These are phyloP conservation scores for Hirschioporus abietinus DNA, from an alignment of 768 basidiomycete species.

Conservation along the genomic window DNA sequence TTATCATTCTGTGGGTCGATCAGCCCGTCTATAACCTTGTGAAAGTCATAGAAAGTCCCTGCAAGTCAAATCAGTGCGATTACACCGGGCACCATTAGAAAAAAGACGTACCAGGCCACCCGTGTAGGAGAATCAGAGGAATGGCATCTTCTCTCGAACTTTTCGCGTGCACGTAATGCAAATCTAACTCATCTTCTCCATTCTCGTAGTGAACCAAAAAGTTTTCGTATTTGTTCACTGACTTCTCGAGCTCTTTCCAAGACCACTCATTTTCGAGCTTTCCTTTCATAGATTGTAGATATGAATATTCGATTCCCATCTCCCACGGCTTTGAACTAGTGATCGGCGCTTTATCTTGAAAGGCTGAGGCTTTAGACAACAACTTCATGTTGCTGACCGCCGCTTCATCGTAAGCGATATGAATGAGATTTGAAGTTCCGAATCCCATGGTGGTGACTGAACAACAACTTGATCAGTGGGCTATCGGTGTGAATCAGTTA, in stretches of 20 bases:
- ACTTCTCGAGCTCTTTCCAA: conserved; percentile 7
- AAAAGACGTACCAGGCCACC: conserved; percentile 13
- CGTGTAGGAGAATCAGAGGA: conserved; percentile 14
- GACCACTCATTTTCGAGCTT: conserved; percentile 11
- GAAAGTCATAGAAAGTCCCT: conserved; percentile 18
- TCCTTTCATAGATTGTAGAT: conserved; percentile 10
- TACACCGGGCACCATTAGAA: too few species aligned
- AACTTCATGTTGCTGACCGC: conserved; percentile 9
- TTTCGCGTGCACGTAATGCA: conserved; percentile 14
- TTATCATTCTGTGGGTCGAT: conserved; percentile 10
- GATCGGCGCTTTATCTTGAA: conserved; percentile 10
- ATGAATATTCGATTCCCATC: conserved; percentile 10
- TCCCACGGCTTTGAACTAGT: conserved; percentile 7
- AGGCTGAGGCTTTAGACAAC: conserved; percentile 3
- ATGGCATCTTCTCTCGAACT: conserved; percentile 10
- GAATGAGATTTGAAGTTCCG: conserved; percentile 5
- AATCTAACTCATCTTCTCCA: conserved; percentile 9
- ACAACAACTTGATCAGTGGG: neutral
- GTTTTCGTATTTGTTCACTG: conserved; percentile 11
- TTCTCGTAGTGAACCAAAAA: conserved; percentile 8
- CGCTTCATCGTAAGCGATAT: conserved; percentile 9
- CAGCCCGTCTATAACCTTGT: conserved; percentile 16
- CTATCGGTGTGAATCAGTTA: neutral
- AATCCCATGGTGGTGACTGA: neutral
- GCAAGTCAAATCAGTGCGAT: neutral